A percentile compares a stretch with the other conserved stretches of the same genome.
These are phyloP conservation scores for Fomes fomentarius DNA, from an alignment of 1,284 basidiomycete species.

Conservation along the genomic window DNA sequence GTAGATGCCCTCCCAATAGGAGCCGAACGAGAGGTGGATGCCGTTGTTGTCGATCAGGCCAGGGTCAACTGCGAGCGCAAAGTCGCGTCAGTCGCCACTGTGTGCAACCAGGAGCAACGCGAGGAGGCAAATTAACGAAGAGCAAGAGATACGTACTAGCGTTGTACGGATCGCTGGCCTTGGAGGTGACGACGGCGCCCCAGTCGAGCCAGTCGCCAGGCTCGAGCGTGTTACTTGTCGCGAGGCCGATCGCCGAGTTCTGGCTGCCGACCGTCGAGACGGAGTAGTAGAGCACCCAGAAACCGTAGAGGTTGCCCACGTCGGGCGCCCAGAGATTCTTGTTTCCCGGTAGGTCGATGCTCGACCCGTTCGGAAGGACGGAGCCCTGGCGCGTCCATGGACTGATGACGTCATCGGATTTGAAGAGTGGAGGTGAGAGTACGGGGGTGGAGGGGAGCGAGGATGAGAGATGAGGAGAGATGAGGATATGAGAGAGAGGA, in stretches of 20 bases:
- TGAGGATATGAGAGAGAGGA: no score
- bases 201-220: slow-evolving; percentile 39
- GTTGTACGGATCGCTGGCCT: slow-evolving; percentile 33
- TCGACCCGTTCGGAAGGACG: slow-evolving; percentile 15
- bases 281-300: slow-evolving; percentile 35
- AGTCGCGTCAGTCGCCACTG: neutral
- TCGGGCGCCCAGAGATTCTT: slow-evolving; percentile 23
- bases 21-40: slow-evolving; percentile 12
- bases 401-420: no score
- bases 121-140: neutral
- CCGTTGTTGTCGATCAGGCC: slow-evolving; percentile 13
- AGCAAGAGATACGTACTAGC: slow-evolving; percentile 26
- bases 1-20: slow-evolving; percentile 12
- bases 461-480: neutral
- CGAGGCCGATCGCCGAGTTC: slow-evolving; percentile 37
- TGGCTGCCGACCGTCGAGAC: slow-evolving; percentile 36
- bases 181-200: slow-evolving; percentile 34
- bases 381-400: slow-evolving; percentile 19
- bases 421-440: neutral
- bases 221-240: slow-evolving; percentile 36
- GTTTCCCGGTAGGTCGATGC: slow-evolving; percentile 7
- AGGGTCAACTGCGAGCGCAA: slow-evolving; percentile 11
- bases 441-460: neutral
- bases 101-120: neutral
- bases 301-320: slow-evolving; percentile 16